Base-by-base conservation (phyloP, 371 early-diverging fungal species). In the Mucor circinelloides region DNA sequence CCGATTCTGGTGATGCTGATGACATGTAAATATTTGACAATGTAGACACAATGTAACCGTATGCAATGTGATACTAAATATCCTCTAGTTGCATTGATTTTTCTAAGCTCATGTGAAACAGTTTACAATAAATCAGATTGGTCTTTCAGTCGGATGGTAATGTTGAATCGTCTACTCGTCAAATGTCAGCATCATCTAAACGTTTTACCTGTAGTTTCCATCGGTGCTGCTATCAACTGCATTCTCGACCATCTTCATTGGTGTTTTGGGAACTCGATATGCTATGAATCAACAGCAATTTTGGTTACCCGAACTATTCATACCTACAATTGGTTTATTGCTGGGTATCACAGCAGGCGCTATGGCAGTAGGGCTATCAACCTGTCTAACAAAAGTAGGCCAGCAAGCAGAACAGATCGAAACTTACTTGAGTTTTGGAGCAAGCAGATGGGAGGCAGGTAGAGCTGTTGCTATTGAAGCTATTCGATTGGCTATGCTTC, bases 321-420 rank as follows among this genome's bases (percentile, higher is more conserved):
- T 96, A 44, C 96, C 97, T 13, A 93, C 92, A 17, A 74, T 95
- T 27, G 97, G 96, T 19, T 92, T 95, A 90, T 71, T 95, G 27
- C 76, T 95, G 7, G 96, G 95, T 23, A 94, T 93, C 71, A 77
- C 87, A 56, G 91, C 95, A 86, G 91, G 93, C 6, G 94, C 90
- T 6, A 89, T 94, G 71, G 91, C 95, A 0, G 85, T 96, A 27
- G 95, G 91, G 0, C 70, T 94, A 34, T 82, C 85, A 15, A 80
- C 83, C 54, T 85, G 88, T 30, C 77, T 94, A 19, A 69, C 68
- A 1, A 77, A 71, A 44, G 79, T 82, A 12, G 80, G 85, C 25
- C 82, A 86, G 31, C 79, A 93, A 59, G 81, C 88, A 48, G 94
- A 93, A 30, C 87, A 88, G 27, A 87, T 95, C 6, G 93, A 94